Evolutionary conservation across 192 early-diverging fungal genomes (phyloP), one percentile per base, ranked within the genome.

Genomic region (Mortierella alpina): DNA sequence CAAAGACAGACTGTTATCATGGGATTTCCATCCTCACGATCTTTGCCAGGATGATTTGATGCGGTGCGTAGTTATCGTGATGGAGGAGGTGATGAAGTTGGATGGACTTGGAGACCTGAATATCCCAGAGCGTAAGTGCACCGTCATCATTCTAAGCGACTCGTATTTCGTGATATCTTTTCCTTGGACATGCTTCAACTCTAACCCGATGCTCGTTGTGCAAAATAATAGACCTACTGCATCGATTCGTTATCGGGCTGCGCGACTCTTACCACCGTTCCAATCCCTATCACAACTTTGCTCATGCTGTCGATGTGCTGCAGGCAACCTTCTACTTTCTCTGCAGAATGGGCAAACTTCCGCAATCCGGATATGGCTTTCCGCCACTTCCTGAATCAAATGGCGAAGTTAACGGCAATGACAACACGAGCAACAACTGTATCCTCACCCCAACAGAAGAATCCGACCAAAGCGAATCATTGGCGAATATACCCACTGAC

Each of bases 271-370:
- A 91, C 69, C 84, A 90, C 59, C 81, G 86, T 17, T 84, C 72
- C 13, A 97, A 97, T 80, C 94, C 95, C 9, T 97, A 96, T 74
- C 97, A 99, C 86, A 99, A 99, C 85, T 94, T 95, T 82, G 88
- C 91, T 31, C 97, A 99, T 77, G 97, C 96, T 2, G 92, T 96
- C 6, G 97, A 99, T 77, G 97, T 99, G n/a, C 82, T 93, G 12
- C 96, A 98, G 75, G 90, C 92, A 53, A 93, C 95, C 52, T 93
- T 91, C 77, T 96, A 92, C 82, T 93, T 93, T 57, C 78, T 94
- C 64, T 92, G 90, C 80, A 82, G 87, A 39, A 83, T 93, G 63
- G 90, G 87, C 22, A 70, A 92, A 13, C 55, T 90, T 13, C 82
- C 84, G 46, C 15, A 44, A 40, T 55, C 76, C 40, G 76, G 76